Percentiles rank a stretch among this genome's conserved stretches.
These are phyloP conservation scores for Chlorella sp. DNA, from an alignment of 139 green algal genomes.

Conservation along the genomic window DNA sequence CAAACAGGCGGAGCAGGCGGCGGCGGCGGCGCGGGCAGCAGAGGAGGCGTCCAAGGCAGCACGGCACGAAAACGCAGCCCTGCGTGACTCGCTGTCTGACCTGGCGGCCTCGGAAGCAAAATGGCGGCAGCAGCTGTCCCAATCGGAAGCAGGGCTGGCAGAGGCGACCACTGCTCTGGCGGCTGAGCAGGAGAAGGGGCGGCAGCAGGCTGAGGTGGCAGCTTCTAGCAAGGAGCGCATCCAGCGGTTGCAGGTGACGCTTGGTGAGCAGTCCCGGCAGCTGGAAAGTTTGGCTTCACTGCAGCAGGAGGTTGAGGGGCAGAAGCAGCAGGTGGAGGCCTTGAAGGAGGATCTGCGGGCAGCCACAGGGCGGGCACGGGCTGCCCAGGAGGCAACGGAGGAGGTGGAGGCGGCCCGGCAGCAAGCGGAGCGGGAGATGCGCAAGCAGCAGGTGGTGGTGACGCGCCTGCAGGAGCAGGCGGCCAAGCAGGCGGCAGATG, in stretches of 20 bases:
- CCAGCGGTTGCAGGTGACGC: background rate
- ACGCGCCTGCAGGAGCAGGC: slow-evolving; percentile 7
- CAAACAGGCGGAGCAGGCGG: background rate
- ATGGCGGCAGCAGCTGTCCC: background rate
- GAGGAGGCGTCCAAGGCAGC: background rate
- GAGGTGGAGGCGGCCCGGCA: background rate
- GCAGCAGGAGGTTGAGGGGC: background rate
- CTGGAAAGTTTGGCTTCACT: background rate
- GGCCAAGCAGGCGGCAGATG: background rate
- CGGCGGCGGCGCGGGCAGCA: background rate
- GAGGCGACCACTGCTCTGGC: background rate
- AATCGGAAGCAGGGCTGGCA: background rate
- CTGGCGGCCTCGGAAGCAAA: background rate
- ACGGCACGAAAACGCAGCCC: slow-evolving; percentile 8
- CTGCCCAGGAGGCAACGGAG: background rate
- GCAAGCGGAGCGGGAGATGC: background rate
- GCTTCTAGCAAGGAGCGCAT: background rate
- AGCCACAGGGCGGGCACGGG: background rate
- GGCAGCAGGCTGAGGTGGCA: no score
- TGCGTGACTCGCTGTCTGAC: slow-evolving; percentile 14
- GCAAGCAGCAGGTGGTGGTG: background rate
- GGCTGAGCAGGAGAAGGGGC: background rate
- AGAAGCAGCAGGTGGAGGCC: background rate
- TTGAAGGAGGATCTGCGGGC: background rate
- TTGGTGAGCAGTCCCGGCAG: slow-evolving; percentile 7